Evolutionary conservation across 2,329 filamentous ascomycete species (phyloP).

Genomic region (Pyrenophora teres): DNA sequence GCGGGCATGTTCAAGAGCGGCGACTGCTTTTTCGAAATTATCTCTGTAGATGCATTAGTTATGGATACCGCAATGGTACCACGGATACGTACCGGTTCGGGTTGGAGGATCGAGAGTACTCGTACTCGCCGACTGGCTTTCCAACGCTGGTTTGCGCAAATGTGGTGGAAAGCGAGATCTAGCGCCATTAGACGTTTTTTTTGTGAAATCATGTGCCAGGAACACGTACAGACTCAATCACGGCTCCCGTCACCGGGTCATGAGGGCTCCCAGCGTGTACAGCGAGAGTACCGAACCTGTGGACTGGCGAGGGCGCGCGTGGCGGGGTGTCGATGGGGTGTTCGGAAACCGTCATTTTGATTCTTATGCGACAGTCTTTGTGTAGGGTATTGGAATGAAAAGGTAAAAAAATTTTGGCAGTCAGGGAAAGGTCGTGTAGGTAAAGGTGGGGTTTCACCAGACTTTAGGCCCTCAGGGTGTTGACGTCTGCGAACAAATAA

Average conservation of each 20-base stretch:
- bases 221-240: conserved; percentile 75
- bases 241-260: conserved; percentile 88
- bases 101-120: conserved; percentile 93
- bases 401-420: background rate
- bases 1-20: conserved; percentile 88
- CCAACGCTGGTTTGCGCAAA: conserved; percentile 91
- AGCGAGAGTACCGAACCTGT: conserved; percentile 88
- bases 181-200: conserved; percentile 12
- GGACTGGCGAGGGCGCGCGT: conserved; percentile 71
- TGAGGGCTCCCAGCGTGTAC: conserved; percentile 92
- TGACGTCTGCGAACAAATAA: conserved; percentile 19
- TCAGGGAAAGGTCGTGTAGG: background rate
- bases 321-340: conserved; percentile 74
- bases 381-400: background rate
- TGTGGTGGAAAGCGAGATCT: conserved; percentile 94
- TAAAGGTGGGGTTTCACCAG: background rate
- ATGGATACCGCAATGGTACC: background rate
- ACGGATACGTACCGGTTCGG: conserved; percentile 69
- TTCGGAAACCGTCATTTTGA: conserved; percentile 49
- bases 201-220: background rate
- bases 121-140: conserved; percentile 83
- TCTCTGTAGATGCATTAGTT: conserved; percentile 56
- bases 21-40: conserved; percentile 91
- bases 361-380: background rate
- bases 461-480: background rate